These are phyloP conservation scores for Isatis tinctoria DNA, from an alignment of 345 rosid genomes.

Conservation along the genomic window DNA sequence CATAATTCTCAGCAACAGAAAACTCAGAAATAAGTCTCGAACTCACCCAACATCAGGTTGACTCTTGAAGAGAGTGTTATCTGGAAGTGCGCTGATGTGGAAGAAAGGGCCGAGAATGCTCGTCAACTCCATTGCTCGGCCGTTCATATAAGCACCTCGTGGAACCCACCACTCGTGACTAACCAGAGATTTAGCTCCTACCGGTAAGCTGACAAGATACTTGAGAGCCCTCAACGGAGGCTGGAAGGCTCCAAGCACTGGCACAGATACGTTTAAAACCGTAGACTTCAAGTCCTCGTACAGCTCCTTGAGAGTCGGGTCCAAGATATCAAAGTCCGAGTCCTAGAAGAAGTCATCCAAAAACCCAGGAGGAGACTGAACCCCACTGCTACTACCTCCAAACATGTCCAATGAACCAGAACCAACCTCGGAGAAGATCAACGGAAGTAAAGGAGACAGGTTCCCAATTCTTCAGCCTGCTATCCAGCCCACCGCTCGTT, in stretches of 20 bases:
- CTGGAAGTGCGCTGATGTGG: conserved; percentile 92
- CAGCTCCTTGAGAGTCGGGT: conserved; percentile 65
- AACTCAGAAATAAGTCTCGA: background rate
- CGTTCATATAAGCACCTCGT: conserved; percentile 74
- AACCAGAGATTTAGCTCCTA: conserved; percentile 77
- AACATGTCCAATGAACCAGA: conserved; percentile 56
- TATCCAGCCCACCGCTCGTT: conserved; percentile 3
- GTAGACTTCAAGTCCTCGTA: conserved; percentile 90
- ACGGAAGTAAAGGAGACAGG: conserved; percentile 60
- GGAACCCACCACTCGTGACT: conserved; percentile 96
- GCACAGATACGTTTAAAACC: conserved; percentile 72
- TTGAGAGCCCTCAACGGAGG: conserved; percentile 79
- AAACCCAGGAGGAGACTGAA: conserved; percentile 70
- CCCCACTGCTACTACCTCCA: conserved; percentile 41
- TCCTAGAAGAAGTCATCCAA: conserved; percentile 78
- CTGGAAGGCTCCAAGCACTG: conserved; percentile 82
- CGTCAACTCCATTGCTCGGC: conserved; percentile 91
- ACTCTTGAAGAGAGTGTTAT: conserved; percentile 74
- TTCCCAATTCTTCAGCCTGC: conserved; percentile 28
- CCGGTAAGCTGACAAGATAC: conserved; percentile 67
- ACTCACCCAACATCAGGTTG: conserved; percentile 98
- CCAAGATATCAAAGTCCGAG: conserved; percentile 77
- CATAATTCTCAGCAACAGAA: background rate
- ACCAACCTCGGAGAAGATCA: conserved; percentile 59
- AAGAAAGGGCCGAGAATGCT: conserved; percentile 96